Evolutionary conservation across 176 grass and related monocot genomes (phyloP).

Genomic region (Bromus sterilis): DNA sequence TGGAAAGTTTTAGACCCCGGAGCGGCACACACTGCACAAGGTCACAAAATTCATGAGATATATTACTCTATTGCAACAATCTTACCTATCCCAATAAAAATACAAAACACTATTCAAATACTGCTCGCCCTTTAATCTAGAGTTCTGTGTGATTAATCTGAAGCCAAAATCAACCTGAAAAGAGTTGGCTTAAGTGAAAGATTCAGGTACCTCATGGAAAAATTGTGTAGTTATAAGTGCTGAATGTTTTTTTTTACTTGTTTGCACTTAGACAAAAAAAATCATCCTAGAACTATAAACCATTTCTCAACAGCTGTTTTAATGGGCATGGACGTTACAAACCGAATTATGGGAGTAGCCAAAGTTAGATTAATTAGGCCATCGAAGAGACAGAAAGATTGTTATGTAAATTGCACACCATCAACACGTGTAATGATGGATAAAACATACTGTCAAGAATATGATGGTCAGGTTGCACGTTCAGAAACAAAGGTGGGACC

Average conservation of each 20-base stretch:
- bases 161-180: constrained; percentile 7
- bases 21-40: constrained; percentile 91
- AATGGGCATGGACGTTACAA: neutral
- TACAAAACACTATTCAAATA: neutral
- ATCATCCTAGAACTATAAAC: neutral
- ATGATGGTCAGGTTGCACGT: constrained; percentile 84
- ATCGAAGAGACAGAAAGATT: neutral
- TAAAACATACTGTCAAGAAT: constrained; percentile 90
- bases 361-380: neutral
- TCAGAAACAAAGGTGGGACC: constrained; percentile 95
- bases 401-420: neutral
- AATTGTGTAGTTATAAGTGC: neutral
- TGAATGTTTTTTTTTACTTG: neutral
- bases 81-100: neutral
- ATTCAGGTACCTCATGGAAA: neutral
- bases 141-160: neutral
- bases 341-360: neutral
- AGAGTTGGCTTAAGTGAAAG: neutral
- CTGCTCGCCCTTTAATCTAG: neutral
- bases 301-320: neutral
- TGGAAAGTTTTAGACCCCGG: constrained; percentile 99
- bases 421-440: neutral
- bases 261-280: neutral
- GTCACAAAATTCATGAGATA: constrained; percentile 29
- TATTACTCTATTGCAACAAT: neutral